Base-by-base conservation (phyloP, 177 flowering plant species). In the Tripterygium wilfordii region DNA sequence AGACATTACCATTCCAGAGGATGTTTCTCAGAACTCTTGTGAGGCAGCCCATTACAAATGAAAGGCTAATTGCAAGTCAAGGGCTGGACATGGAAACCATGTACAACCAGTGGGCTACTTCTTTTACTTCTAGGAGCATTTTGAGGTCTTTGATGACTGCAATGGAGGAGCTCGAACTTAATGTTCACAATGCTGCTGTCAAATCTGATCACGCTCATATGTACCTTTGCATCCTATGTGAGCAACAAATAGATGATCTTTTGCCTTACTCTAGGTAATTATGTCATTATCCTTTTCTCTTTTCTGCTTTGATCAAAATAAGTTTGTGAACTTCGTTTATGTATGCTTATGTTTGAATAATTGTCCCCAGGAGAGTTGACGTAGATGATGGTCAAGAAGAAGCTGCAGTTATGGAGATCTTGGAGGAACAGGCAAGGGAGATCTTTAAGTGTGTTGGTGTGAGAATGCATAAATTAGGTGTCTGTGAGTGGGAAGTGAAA, bases 1-100 rank as follows among this genome's bases (percentile, higher is more conserved):
- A 83, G 70, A 75, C 88, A 61, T 54, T 54, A 35, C 76, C 78
- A 22, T 63, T 85, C 24, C 83, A 75, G 60, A 78, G 97, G 70
- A 87, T 87, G 95, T 94, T 90, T 42, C 82, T 94, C n/a, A 77
- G 97, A 62, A 90, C 97, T 8, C 91, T 94, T 46, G 82, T 94
- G 32, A 75, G 99, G 61, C 99, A 94, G 56, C 82, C 90, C 10
- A 64, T 58, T 23, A 42, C 82, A 47, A 62, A 63, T 53, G 85
- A 80, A 48, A 85, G 84, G 0, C 64, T 76, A 37, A 48, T 68
- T 1, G 43, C 60, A 13, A 69, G 66, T 66, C 85, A 64, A 49
- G 79, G 81, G 17, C 54, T 63, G 18, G 77, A 64, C 10, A 46
- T 50, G 21, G 79, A 61, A 51, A 26, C 61, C 32, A 22, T 43